These are phyloP conservation scores for Fusarium mangiferae DNA, from an alignment of 2,329 filamentous ascomycete genomes.

Conservation along the genomic window DNA sequence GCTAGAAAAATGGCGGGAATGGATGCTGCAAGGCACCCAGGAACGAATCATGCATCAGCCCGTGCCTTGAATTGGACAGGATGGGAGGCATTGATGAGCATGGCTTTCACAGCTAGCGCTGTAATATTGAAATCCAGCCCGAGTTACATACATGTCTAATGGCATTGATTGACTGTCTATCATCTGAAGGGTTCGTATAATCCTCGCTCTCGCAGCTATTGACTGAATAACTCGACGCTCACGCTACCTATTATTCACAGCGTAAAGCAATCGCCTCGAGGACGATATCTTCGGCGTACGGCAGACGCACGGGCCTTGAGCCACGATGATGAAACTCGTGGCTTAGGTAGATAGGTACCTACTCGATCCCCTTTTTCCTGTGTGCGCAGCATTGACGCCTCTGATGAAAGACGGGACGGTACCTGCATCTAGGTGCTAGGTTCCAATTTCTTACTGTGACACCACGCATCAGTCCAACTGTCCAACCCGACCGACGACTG, in stretches of 20 bases:
- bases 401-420: slow-evolving; percentile 11
- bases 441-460: background rate
- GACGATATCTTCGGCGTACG: slow-evolving; percentile 8
- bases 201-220: background rate
- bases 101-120: background rate
- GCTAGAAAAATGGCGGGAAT: slow-evolving; percentile 23
- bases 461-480: background rate
- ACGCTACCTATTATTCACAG: background rate
- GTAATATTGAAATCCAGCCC: slow-evolving; percentile 18
- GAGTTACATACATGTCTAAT: background rate
- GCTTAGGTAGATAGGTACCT: background rate
- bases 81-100: slow-evolving; percentile 12
- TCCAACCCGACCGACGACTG: slow-evolving; percentile 8
- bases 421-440: background rate
- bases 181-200: background rate
- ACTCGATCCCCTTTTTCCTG: slow-evolving; percentile 13
- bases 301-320: slow-evolving; percentile 19
- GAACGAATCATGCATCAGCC: slow-evolving; percentile 25
- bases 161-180: slow-evolving; percentile 1
- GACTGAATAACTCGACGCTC: background rate
- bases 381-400: slow-evolving; percentile 8
- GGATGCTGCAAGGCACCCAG: slow-evolving; percentile 37
- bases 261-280: background rate
- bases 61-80: slow-evolving; percentile 5
- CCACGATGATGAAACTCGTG: slow-evolving; percentile 25